These are phyloP conservation scores for Tothia fuscella DNA, from an alignment of 2,329 filamentous ascomycete species.

Conservation along the genomic window DNA sequence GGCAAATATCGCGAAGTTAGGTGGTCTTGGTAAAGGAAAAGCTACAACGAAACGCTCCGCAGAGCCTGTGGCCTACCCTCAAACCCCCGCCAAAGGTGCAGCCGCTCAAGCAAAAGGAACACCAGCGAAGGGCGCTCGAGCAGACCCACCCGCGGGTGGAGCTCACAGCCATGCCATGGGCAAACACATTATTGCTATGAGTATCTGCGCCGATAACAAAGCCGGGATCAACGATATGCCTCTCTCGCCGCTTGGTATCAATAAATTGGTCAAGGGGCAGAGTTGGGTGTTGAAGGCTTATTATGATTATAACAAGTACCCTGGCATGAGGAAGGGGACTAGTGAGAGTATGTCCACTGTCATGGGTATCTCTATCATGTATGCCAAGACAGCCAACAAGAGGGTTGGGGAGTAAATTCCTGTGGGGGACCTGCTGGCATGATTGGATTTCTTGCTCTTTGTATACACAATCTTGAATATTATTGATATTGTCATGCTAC, in stretches of 20 bases:
- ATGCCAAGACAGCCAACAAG: constrained; percentile 7
- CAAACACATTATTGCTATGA: constrained; percentile 8
- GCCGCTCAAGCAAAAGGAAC: neutral
- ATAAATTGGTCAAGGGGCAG: constrained; percentile 9
- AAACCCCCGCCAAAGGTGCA: neutral
- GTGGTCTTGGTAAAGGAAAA: neutral
- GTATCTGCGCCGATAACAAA: constrained; percentile 6
- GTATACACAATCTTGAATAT: too few relatives aligned
- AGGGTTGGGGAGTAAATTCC: too few relatives aligned
- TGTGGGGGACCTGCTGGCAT: too few relatives aligned
- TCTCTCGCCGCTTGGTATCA: neutral
- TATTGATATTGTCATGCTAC: too few relatives aligned
- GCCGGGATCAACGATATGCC: constrained; percentile 2
- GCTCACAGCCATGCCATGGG: constrained; percentile 3
- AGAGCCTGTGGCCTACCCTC: too few relatives aligned
- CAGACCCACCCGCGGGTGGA: neutral
- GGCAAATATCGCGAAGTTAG: constrained; percentile 2
- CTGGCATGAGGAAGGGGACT: neutral
- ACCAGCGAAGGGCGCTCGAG: neutral
- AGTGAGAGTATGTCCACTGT: neutral
- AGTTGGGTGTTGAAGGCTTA: constrained; percentile 7
- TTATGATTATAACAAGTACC: constrained; percentile 9
- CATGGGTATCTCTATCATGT: constrained; percentile 11
- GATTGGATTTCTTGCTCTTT: too few relatives aligned
- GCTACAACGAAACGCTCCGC: too few relatives aligned